These are phyloP conservation scores for Przewalskia tangutica DNA, from an alignment of 257 asterid species.

Conservation along the genomic window DNA sequence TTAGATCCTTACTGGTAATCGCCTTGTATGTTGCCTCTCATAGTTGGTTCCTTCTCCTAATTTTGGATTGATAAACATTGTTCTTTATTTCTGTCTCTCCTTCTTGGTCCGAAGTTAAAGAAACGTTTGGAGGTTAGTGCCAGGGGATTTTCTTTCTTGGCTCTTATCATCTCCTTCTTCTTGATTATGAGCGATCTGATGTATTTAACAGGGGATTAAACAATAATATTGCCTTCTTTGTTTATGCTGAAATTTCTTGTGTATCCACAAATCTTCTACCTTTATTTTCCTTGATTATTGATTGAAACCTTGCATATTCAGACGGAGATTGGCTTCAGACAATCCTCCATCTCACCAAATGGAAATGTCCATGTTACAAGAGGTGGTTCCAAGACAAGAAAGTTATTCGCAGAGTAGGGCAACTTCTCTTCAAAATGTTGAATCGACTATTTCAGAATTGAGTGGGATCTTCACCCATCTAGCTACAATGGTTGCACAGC, in stretches of 20 bases:
- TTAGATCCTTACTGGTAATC: neutral
- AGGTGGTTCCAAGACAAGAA: conserved; percentile 66
- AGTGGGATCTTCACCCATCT: conserved; percentile 77
- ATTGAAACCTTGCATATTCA: conserved; percentile 8
- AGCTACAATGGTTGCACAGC: conserved; percentile 88
- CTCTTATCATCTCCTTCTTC: neutral
- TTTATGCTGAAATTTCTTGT: neutral
- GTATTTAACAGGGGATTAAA: neutral
- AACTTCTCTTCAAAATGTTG: conserved; percentile 78
- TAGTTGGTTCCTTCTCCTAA: neutral
- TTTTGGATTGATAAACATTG: neutral
- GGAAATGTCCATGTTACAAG: conserved; percentile 72
- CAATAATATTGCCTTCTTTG: neutral
- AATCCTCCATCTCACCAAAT: conserved; percentile 34
- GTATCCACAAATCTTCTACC: neutral
- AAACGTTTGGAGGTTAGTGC: neutral
- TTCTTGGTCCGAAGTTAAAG: neutral
- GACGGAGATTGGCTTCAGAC: conserved; percentile 56
- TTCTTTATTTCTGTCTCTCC: neutral
- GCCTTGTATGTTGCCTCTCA: neutral
- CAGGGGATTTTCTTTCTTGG: neutral
- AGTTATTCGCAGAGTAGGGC: conserved; percentile 50
- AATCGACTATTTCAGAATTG: conserved; percentile 77
- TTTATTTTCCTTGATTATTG: neutral
- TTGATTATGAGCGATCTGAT: neutral